Evolutionary conservation across 805 yeast genomes (phyloP).

Genomic region (Trichomonascus vanleenenianus): DNA sequence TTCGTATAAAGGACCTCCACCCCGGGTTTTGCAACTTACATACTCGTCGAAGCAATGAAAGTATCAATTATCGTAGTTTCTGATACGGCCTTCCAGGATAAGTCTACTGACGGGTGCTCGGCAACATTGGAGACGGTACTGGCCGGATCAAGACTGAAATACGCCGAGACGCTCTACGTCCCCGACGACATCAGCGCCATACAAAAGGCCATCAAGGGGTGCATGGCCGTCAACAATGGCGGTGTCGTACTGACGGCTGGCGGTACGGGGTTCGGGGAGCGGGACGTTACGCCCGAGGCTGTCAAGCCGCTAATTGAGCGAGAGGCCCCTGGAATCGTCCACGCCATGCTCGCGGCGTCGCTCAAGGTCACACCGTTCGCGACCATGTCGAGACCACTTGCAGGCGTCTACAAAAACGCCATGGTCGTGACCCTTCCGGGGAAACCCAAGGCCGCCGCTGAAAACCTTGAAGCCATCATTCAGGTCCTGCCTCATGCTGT

Average conservation of each 20-base stretch:
- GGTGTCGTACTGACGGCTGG: slow-evolving; percentile 40
- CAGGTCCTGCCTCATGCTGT: slow-evolving; percentile 38
- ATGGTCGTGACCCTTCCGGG: slow-evolving; percentile 45
- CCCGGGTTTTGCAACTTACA: background rate
- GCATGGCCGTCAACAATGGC: slow-evolving; percentile 14
- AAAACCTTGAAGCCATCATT: slow-evolving; percentile 35
- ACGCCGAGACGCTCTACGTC: slow-evolving; percentile 21
- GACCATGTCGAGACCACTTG: slow-evolving; percentile 42
- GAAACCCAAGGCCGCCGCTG: slow-evolving; percentile 42
- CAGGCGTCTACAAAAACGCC: slow-evolving; percentile 34
- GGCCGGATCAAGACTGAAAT: slow-evolving; percentile 6
- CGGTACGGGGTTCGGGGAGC: slow-evolving; percentile 43
- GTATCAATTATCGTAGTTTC: background rate
- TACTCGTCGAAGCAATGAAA: background rate
- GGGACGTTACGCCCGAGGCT: slow-evolving; percentile 47
- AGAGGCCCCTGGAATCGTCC: slow-evolving; percentile 44
- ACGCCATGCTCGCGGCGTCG: slow-evolving; percentile 39
- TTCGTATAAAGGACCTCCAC: background rate
- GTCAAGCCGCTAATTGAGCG: slow-evolving; percentile 35
- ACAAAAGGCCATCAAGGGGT: slow-evolving; percentile 26
- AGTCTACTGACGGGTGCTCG: background rate
- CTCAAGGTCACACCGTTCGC: slow-evolving; percentile 41
- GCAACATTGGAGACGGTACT: background rate
- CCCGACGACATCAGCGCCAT: slow-evolving; percentile 33
- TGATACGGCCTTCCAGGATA: slow-evolving; percentile 1